Evolutionary conservation across 2,329 filamentous ascomycete genomes (phyloP), one percentile per base, ranked within the genome.

Genomic region (Arachnomyces sp.): DNA sequence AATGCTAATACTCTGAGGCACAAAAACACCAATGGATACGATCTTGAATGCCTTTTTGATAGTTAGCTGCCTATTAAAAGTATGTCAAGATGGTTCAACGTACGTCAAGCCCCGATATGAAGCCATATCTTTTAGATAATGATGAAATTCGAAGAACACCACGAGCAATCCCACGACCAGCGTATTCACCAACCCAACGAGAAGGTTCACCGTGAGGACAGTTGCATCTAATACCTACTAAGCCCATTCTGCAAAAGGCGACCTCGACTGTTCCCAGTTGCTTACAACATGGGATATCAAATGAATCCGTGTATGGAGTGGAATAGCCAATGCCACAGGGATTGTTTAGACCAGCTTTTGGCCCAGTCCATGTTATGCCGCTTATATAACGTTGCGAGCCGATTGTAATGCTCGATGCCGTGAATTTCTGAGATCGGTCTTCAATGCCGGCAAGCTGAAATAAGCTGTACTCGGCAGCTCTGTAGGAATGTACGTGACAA

Each of bases 221-320:
- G 3, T 15, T 28, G 28, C 34, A 40, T 13, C 38, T 34, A 15
- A 40, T 30, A n/a, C 17, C 39, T 14, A 14, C 28, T 16, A 40
- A 36, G 8, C 39, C 39, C 3, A 28, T 5, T 36, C 7, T 6
- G 11, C 20, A 40, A n/a, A 40, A 28, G 8, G 33, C 31, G 18
- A 40, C 38, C 14, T 40, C 31, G 13, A 40, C 30, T 4, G 12
- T 17, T 18, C 18, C 13, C 11, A 40, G 4, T 16, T 28, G 25
- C 7, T 16, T 25, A 7, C 16, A n/a, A 30, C 9, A 20, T 17
- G 38, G 11, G 14, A 40, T n/a, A 4, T 16, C 20, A 29, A 40
- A 28, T 29, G 0, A 16, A 34, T 40, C 38, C n/a, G n/a, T 34
- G 32, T 4, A 28, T 3, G 31, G 32, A 18, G 31, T 17, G 15